These are phyloP conservation scores for Vachellia pachyceras DNA, from an alignment of 306 rosid genomes.

Conservation along the genomic window DNA sequence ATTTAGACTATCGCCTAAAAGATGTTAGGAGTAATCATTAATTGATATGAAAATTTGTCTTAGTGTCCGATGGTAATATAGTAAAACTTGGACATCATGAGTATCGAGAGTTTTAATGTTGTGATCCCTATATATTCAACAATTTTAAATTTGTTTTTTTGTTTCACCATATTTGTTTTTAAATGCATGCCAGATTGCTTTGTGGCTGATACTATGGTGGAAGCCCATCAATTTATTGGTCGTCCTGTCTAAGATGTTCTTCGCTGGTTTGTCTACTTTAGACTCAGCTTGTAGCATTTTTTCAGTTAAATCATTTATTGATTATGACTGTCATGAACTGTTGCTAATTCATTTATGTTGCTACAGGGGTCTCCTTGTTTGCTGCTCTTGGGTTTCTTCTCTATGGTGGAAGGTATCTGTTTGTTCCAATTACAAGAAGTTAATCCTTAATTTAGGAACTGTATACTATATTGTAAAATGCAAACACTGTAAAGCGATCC, in stretches of 20 bases:
- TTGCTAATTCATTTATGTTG: constrained; percentile 41
- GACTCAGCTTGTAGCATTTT: not conserved
- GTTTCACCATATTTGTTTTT: constrained; percentile 24
- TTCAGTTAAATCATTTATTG: constrained; percentile 16
- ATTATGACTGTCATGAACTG: constrained; percentile 27
- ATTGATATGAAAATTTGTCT: not conserved
- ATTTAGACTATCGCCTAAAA: not conserved
- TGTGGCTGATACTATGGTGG: constrained; percentile 96
- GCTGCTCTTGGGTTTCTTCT: constrained; percentile 98
- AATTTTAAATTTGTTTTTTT: constrained; percentile 32
- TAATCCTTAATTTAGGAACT: constrained; percentile 12
- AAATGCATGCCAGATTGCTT: constrained; percentile 61
- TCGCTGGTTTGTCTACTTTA: constrained; percentile 67
- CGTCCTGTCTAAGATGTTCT: constrained; percentile 83
- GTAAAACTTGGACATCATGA: not conserved
- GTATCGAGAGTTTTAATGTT: constrained; percentile 17
- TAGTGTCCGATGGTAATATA: not conserved
- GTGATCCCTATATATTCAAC: constrained; percentile 35
- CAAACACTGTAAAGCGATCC: constrained; percentile 4
- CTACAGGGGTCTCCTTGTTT: constrained; percentile 84
- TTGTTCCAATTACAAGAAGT: constrained; percentile 28
- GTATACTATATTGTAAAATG: constrained; percentile 26
- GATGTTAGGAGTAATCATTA: not conserved
- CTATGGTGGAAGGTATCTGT: constrained; percentile 92
- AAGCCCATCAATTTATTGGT: constrained; percentile 65